Evolutionary conservation across 495 filamentous ascomycete species (phyloP), one percentile per base, ranked within the genome.

Genomic region (Annulohypoxylon maeteangense): DNA sequence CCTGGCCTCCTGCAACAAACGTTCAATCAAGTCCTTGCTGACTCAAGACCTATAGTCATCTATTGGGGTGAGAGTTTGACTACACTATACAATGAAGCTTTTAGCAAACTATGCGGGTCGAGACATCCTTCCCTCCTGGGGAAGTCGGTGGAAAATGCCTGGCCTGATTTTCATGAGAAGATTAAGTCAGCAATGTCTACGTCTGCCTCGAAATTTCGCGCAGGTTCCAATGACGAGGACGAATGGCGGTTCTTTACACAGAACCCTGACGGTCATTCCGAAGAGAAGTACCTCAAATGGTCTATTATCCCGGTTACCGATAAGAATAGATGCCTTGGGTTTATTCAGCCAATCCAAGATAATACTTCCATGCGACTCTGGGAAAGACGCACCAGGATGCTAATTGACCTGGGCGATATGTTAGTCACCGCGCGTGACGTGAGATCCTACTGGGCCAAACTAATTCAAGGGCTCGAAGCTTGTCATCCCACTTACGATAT

Each of bases 81-180:
- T 16, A 87, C 89, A 7, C 87, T 93, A 31, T 93, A 93, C 77
- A 93, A 93, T 68, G 89, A 92, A 71, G 88, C 90, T 8, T 92
- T 92, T 72, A 86, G 90, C 38, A 68, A 86, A 10, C 75, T 93
- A 7, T 90, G 90, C 5, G 90, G 90, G 6, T 80, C 88, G 60
- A 92, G 92, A 69, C 90, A 93, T 70, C 90, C 90, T 0, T 65
- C 65, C 11, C 70, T 93, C 18, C 90, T 93, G 87, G 90, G 90
- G 2, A 81, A 86, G 68, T 85, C 81, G 56, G 92, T 92, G 58
- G 75, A 78, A 27, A 84, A 85, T 12, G 88, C 85, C 7, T 93
- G 90, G 90, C 56, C 81, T 1, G 90, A 92, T 68, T 88, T 93
- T 18, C 91, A 89, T 88, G 80, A 85, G 32, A 85, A 85, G 3